phyloP scores from a whole-genome alignment of 2,329 filamentous ascomycete species.

The Cladosporium sphaerospermum region DNA sequence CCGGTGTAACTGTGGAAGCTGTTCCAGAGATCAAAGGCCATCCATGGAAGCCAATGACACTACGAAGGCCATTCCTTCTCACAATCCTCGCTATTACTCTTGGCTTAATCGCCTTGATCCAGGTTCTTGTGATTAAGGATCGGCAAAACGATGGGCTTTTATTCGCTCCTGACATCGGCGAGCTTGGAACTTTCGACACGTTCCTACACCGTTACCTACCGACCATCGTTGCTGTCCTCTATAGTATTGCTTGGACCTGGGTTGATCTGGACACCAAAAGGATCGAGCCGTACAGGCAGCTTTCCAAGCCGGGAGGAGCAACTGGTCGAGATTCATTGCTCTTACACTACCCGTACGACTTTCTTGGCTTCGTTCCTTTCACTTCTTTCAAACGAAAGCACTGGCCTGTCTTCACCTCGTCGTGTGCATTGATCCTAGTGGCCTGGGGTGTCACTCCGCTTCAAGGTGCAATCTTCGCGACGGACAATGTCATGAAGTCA shows the following conservation, averaged over 20 bases:
- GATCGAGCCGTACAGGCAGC: constrained; percentile 55
- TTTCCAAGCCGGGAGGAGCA: constrained; percentile 45
- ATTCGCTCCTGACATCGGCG: constrained; percentile 31
- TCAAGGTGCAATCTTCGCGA: constrained; percentile 50
- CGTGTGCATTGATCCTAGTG: constrained; percentile 44
- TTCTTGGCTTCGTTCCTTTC: constrained; percentile 40
- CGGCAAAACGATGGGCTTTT: constrained; percentile 38
- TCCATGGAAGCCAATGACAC: constrained; percentile 35
- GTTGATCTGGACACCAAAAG: constrained; percentile 54
- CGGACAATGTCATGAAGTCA: constrained; percentile 8
- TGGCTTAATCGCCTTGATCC: constrained; percentile 39
- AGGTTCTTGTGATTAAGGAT: constrained; percentile 35
- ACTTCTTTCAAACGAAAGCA: constrained; percentile 36
- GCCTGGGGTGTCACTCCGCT: constrained; percentile 52
- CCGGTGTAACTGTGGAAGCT: neutral
- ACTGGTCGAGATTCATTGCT: constrained; percentile 43
- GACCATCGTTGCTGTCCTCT: constrained; percentile 49
- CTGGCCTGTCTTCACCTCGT: constrained; percentile 48
- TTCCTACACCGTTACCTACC: constrained; percentile 49
- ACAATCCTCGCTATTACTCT: constrained; percentile 29
- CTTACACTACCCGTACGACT: constrained; percentile 50
- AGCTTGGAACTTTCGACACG: constrained; percentile 31
- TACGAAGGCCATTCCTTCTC: constrained; percentile 34
- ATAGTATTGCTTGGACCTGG: constrained; percentile 54
- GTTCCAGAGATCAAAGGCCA: neutral